A percentile compares a stretch with the other conserved stretches of the same genome.
These are phyloP conservation scores for Clitopilus passeckerianus DNA, from an alignment of 768 basidiomycete species.

Conservation along the genomic window DNA sequence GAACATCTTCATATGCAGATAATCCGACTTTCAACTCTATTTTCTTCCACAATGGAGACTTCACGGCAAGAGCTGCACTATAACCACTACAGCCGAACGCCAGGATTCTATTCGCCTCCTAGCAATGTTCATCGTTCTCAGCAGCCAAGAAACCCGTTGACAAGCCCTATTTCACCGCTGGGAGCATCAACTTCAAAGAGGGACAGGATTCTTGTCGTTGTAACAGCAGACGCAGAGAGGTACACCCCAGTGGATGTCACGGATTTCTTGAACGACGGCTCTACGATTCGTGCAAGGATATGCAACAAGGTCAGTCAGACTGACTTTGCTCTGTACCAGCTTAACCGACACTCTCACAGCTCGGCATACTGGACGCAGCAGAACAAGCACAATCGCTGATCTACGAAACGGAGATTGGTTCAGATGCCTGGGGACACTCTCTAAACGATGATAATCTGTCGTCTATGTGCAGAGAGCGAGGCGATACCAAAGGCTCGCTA, in stretches of 20 bases:
- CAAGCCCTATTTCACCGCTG: not conserved
- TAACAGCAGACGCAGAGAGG: conserved; percentile 13
- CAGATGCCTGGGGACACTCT: conserved; percentile 11
- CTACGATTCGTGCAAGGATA: conserved; percentile 13
- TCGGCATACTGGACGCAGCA: conserved; percentile 9
- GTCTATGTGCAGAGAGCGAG: conserved; percentile 11
- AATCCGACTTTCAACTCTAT: not conserved
- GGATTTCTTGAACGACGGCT: conserved; percentile 12
- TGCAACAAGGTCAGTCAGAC: conserved; percentile 10
- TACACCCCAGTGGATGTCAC: conserved; percentile 15
- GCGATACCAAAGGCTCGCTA: conserved; percentile 12
- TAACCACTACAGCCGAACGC: not conserved
- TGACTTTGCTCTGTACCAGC: not conserved
- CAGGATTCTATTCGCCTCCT: not conserved
- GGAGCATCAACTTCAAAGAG: not conserved
- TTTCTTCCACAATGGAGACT: not conserved
- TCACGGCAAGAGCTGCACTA: not conserved
- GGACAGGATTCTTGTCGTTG: conserved; percentile 10
- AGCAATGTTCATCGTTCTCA: not conserved
- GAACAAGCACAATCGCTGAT: conserved; percentile 12
- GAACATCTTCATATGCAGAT: not conserved
- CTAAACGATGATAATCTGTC: conserved; percentile 9
- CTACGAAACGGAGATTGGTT: conserved; percentile 16
- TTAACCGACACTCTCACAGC: conserved; percentile 2
- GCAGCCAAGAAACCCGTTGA: not conserved